These are phyloP conservation scores for Lactifluus volemus DNA, from an alignment of 768 basidiomycete genomes.

Conservation along the genomic window DNA sequence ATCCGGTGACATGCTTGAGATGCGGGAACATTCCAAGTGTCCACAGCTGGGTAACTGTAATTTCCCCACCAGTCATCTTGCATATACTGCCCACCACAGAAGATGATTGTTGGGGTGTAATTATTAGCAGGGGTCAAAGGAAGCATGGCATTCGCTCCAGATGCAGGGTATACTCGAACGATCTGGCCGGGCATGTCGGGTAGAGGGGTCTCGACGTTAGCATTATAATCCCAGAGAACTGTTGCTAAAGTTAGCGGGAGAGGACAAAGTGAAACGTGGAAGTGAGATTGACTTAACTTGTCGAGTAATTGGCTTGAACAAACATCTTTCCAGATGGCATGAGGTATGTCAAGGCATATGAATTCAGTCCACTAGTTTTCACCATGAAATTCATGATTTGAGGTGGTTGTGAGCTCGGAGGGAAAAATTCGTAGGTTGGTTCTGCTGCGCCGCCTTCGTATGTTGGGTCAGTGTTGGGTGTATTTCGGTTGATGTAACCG, in stretches of 20 bases:
- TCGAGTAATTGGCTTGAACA: conserved; percentile 47
- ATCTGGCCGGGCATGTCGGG: conserved; percentile 64
- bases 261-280: conserved; percentile 5
- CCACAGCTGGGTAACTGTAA: conserved; percentile 61
- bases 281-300: conserved; percentile 21
- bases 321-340: conserved; percentile 73
- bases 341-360: conserved; percentile 22
- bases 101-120: conserved; percentile 76
- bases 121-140: conserved; percentile 86
- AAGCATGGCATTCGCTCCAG: too few relatives aligned
- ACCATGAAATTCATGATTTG: conserved; percentile 35
- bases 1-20: conserved; percentile 73
- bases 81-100: conserved; percentile 87
- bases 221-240: conserved; percentile 36
- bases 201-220: too few relatives aligned
- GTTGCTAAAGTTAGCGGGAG: conserved; percentile 9
- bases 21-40: conserved; percentile 66
- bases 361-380: too few relatives aligned
- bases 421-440: conserved; percentile 79
- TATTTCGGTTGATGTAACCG: conserved; percentile 73
- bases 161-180: conserved; percentile 33
- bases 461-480: conserved; percentile 55
- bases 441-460: conserved; percentile 65
- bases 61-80: conserved; percentile 64
- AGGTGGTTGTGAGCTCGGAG: conserved; percentile 40